These are phyloP conservation scores for Uncinocarpus reesii DNA, from an alignment of 2,329 filamentous ascomycete genomes.

Conservation along the genomic window DNA sequence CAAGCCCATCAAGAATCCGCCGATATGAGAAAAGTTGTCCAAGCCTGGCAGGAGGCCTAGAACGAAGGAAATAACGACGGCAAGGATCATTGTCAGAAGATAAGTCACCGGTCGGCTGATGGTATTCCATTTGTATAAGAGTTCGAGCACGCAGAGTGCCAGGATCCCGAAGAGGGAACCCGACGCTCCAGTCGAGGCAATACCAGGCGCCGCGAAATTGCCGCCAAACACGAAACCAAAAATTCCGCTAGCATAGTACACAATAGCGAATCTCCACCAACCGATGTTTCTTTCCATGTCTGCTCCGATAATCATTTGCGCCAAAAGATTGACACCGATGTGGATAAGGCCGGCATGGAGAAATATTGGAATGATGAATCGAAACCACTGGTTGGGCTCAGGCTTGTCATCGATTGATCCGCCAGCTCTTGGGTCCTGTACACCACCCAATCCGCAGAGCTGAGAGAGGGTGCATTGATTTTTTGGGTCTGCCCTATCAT, in stretches of 20 bases:
- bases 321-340: conserved; percentile 87
- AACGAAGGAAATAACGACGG: conserved; percentile 82
- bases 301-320: conserved; percentile 78
- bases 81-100: conserved; percentile 73
- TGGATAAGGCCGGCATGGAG: conserved; percentile 88
- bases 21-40: conserved; percentile 96
- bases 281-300: conserved; percentile 92
- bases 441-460: conserved; percentile 72
- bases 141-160: conserved; percentile 74
- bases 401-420: conserved; percentile 46
- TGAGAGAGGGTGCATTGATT: conserved; percentile 63
- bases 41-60: conserved; percentile 82
- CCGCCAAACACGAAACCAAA: conserved; percentile 93
- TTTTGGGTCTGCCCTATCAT: conserved; percentile 38
- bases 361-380: conserved; percentile 93
- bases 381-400: conserved; percentile 86
- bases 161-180: conserved; percentile 87
- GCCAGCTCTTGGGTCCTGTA: conserved; percentile 52
- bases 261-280: conserved; percentile 72
- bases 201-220: conserved; percentile 74
- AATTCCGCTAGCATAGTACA: conserved; percentile 84
- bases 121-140: conserved; percentile 85
- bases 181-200: conserved; percentile 79
- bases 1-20: conserved; percentile 86
- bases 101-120: conserved; percentile 68